Evolutionary conservation across 2,329 filamentous ascomycete genomes (phyloP).

Genomic region (Cryoendolithus antarcticus): DNA sequence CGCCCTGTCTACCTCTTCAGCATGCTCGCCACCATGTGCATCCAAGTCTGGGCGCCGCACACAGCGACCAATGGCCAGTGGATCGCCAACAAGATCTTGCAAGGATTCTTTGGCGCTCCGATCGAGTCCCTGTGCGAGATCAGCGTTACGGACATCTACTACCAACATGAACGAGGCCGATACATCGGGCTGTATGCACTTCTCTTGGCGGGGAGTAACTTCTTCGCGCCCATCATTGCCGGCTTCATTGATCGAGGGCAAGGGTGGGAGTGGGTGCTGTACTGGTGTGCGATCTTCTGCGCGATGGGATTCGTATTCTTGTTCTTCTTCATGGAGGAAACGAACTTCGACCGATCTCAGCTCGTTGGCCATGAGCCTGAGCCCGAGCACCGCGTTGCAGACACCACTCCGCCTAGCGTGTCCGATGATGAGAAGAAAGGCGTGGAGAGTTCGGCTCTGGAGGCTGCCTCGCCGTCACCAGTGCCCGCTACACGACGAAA

Average conservation of each 20-base stretch:
- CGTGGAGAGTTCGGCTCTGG: not conserved
- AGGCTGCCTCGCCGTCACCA: not conserved
- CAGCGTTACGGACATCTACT: slow-evolving; percentile 18
- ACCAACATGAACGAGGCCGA: slow-evolving; percentile 19
- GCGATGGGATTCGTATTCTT: slow-evolving; percentile 38
- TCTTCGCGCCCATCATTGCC: slow-evolving; percentile 31
- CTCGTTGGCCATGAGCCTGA: slow-evolving; percentile 5
- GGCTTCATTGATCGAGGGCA: slow-evolving; percentile 38
- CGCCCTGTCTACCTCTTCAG: slow-evolving; percentile 36
- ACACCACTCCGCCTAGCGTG: too few species aligned
- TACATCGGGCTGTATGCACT: slow-evolving; percentile 20
- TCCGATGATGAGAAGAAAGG: too few species aligned
- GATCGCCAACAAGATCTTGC: slow-evolving; percentile 35
- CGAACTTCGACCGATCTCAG: slow-evolving; percentile 34
- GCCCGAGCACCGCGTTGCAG: not conserved
- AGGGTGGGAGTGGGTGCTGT: slow-evolving; percentile 40
- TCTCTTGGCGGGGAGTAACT: slow-evolving; percentile 12
- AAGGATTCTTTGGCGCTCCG: slow-evolving; percentile 36
- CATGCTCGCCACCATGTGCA: slow-evolving; percentile 26
- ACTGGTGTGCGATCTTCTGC: slow-evolving; percentile 42
- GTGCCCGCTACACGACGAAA: slow-evolving; percentile 8
- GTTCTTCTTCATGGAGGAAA: slow-evolving; percentile 51
- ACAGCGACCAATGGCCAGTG: slow-evolving; percentile 34
- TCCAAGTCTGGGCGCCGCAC: slow-evolving; percentile 34
- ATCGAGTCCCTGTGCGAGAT: slow-evolving; percentile 36